Conservation (phyloP, 2,329 filamentous ascomycete species). For the Clonostachys rosea region DNA sequence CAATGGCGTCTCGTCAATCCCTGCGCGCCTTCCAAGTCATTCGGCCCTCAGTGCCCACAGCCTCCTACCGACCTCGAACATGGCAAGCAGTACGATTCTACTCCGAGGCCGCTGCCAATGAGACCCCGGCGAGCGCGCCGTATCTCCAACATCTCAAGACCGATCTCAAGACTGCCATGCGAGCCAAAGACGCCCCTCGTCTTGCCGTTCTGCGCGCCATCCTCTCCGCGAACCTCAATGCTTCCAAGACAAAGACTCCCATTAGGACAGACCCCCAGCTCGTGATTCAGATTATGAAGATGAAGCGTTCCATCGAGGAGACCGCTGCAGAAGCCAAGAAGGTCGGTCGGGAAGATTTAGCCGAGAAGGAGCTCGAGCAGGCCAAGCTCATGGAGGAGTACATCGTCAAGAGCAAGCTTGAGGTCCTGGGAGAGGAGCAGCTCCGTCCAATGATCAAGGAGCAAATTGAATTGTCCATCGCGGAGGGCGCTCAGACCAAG, state of each 20-base stretch:
- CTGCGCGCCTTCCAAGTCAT: slow-evolving; percentile 6
- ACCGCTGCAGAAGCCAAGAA: slow-evolving; percentile 59
- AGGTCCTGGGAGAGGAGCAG: slow-evolving; percentile 53
- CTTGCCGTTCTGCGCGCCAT: slow-evolving; percentile 66
- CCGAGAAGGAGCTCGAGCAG: slow-evolving; percentile 65
- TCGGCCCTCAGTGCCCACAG: slow-evolving; percentile 4
- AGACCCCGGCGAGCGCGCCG: slow-evolving; percentile 32
- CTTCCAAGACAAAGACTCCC: slow-evolving; percentile 67
- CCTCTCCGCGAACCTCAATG: slow-evolving; percentile 68
- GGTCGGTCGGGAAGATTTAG: slow-evolving; percentile 64
- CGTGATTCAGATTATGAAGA: slow-evolving; percentile 62
- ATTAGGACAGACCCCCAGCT: slow-evolving; percentile 67
- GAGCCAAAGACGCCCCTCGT: slow-evolving; percentile 57
- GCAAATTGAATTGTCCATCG: slow-evolving; percentile 45
- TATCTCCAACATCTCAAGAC: slow-evolving; percentile 33
- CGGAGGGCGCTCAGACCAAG: slow-evolving; percentile 37
- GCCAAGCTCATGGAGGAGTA: slow-evolving; percentile 63
- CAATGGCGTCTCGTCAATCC: no score
- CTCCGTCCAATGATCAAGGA: slow-evolving; percentile 47
- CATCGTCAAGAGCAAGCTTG: slow-evolving; percentile 51
- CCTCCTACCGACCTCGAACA: slow-evolving; percentile 1
- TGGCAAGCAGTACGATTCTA: slow-evolving; percentile 16
- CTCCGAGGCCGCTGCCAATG: slow-evolving; percentile 24
- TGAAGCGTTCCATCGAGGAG: slow-evolving; percentile 50
- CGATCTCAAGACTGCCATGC: slow-evolving; percentile 64